Evolutionary conservation across 495 filamentous ascomycete genomes (phyloP).

Genomic region (Podospora comata): DNA sequence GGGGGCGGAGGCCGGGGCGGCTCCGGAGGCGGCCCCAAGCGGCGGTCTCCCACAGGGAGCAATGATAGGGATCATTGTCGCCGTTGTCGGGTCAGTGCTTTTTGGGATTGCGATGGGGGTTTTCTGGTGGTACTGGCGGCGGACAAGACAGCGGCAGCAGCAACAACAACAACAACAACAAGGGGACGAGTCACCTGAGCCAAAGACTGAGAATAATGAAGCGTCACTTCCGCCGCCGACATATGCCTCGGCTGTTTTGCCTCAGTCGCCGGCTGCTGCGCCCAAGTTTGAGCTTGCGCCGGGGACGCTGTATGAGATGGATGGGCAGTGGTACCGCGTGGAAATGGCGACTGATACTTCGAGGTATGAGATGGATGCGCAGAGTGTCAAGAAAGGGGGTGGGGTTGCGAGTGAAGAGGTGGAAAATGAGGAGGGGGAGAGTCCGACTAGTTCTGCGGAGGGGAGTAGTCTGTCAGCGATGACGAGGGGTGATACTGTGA

Average conservation of each 20-base stretch:
- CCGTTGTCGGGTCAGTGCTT: constrained; percentile 21
- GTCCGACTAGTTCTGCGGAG: background rate
- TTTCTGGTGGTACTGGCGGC: constrained; percentile 24
- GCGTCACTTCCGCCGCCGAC: background rate
- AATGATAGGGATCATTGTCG: constrained; percentile 28
- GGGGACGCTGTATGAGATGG: constrained; percentile 25
- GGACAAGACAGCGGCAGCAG: background rate
- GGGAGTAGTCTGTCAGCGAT: background rate
- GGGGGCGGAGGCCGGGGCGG: background rate
- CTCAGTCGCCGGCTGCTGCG: background rate
- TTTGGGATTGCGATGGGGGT: constrained; percentile 12
- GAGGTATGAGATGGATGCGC: constrained; percentile 27
- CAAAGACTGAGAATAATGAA: background rate
- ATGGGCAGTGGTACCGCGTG: constrained; percentile 22
- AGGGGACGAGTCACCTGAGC: background rate
- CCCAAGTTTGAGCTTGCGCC: background rate
- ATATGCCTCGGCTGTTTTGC: background rate
- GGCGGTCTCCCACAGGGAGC: constrained; percentile 23
- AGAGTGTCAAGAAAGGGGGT: background rate
- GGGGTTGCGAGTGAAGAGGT: background rate
- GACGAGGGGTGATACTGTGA: background rate
- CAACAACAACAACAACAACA: background rate
- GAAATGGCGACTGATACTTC: constrained; percentile 26
- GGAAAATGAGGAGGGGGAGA: background rate
- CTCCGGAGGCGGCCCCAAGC: background rate